Percentiles rank a stretch among this genome's conserved stretches.
Conservation (phyloP, 2,329 filamentous ascomycete species). For the Fusarium dimerum region DNA sequence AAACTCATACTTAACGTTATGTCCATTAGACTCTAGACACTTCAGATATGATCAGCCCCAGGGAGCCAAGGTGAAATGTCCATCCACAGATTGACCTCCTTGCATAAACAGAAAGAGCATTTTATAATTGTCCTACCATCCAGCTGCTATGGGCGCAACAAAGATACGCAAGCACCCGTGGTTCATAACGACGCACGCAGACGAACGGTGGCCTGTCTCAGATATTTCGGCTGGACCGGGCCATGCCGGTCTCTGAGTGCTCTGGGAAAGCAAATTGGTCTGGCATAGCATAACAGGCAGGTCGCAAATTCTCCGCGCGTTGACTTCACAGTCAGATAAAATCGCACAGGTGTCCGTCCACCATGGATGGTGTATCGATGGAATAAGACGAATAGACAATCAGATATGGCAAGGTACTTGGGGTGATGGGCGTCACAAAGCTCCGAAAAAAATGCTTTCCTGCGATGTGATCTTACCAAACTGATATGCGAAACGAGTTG, state of each 20-base stretch:
- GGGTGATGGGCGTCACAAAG: too few relatives aligned
- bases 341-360: background rate
- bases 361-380: background rate
- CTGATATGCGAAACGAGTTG: too few relatives aligned
- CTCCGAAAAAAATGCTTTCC: too few relatives aligned
- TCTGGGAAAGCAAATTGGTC: background rate
- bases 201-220: conserved; percentile 12
- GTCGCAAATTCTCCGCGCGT: background rate
- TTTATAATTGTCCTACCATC: conserved; percentile 14
- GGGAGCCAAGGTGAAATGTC: too few relatives aligned
- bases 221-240: conserved; percentile 1
- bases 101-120: conserved; percentile 9
- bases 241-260: background rate
- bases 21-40: background rate
- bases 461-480: too few relatives aligned
- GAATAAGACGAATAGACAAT: background rate
- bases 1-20: background rate
- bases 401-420: background rate
- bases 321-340: background rate
- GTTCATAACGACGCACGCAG: conserved; percentile 19
- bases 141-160: conserved; percentile 19
- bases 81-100: background rate
- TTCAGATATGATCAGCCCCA: background rate
- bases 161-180: conserved; percentile 17
- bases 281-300: background rate